A percentile compares a stretch with the other conserved stretches of the same genome.
These are phyloP conservation scores for Calonectria pseudoturangicola DNA, from an alignment of 2,329 filamentous ascomycete genomes.

Conservation along the genomic window DNA sequence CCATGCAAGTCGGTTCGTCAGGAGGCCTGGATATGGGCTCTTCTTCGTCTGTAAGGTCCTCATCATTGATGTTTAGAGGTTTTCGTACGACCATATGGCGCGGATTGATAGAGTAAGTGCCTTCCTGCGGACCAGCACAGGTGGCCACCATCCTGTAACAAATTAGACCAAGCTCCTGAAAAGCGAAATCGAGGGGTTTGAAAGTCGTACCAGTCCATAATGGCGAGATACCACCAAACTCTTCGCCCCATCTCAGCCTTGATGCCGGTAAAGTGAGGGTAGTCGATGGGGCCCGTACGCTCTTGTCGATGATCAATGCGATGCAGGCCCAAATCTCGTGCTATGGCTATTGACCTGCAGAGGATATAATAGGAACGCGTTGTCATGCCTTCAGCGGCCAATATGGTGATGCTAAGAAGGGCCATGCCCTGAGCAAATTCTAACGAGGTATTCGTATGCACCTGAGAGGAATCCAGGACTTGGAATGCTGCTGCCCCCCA, in stretches of 20 bases:
- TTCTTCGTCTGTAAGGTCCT: conserved; percentile 58
- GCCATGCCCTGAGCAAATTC: conserved; percentile 62
- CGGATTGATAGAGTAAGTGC: conserved; percentile 61
- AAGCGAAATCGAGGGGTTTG: neutral
- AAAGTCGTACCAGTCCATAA: conserved; percentile 61
- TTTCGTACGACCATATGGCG: conserved; percentile 62
- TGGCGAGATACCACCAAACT: conserved; percentile 66
- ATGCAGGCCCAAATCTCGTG: conserved; percentile 60
- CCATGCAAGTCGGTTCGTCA: conserved; percentile 58
- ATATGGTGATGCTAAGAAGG: conserved; percentile 61
- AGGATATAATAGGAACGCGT: conserved; percentile 42
- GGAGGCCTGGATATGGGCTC: conserved; percentile 54
- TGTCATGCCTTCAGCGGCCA: conserved; percentile 58
- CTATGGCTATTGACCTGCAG: conserved; percentile 45
- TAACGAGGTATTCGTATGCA: conserved; percentile 54
- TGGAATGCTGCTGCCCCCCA: conserved; percentile 61
- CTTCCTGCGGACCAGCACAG: conserved; percentile 59
- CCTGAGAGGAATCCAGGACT: conserved; percentile 60
- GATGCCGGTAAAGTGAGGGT: conserved; percentile 50
- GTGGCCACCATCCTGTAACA: conserved; percentile 60
- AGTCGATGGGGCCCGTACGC: conserved; percentile 40
- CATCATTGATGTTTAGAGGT: conserved; percentile 62
- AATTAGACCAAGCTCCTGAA: neutral
- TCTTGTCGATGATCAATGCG: conserved; percentile 59
- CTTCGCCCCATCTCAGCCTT: conserved; percentile 63